Conservation (phyloP, 2,329 filamentous ascomycete species). For the Cordyceps cicadae region DNA sequence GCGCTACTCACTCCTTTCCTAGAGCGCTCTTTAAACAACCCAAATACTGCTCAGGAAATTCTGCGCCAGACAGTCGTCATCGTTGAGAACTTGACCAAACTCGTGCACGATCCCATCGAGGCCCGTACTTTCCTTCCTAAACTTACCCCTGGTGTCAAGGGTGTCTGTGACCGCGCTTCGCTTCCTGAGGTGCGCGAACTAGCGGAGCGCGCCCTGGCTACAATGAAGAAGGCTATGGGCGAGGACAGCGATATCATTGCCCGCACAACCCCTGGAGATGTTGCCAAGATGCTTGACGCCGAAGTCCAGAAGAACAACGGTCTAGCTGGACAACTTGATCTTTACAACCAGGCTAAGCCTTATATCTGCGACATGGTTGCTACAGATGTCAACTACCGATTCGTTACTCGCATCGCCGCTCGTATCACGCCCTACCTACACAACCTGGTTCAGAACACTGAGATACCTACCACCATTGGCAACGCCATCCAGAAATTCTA, state of each 20-base stretch:
- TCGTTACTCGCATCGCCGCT: conserved; percentile 61
- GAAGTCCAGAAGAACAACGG: conserved; percentile 65
- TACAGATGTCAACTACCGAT: conserved; percentile 78
- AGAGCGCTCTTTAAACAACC: conserved; percentile 87
- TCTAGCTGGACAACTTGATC: conserved; percentile 48
- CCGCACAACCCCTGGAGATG: conserved; percentile 63
- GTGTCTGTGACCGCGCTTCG: conserved; percentile 77
- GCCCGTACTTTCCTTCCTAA: conserved; percentile 92
- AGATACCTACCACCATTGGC: conserved; percentile 55
- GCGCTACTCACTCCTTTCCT: conserved; percentile 90
- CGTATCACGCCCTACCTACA: conserved; percentile 69
- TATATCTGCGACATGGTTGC: conserved; percentile 81
- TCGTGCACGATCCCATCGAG: conserved; percentile 92
- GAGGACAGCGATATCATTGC: conserved; percentile 58
- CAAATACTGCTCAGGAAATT: conserved; percentile 85
- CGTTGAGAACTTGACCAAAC: conserved; percentile 94
- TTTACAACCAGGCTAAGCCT: conserved; percentile 58
- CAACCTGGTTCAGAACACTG: conserved; percentile 55
- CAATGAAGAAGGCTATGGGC: conserved; percentile 91
- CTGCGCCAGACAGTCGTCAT: conserved; percentile 93
- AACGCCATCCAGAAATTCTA: conserved; percentile 70
- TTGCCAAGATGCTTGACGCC: conserved; percentile 64
- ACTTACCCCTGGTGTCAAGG: conserved; percentile 86
- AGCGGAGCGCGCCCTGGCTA: conserved; percentile 68
- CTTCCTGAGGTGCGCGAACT: conserved; percentile 91